A percentile compares a stretch with the other conserved stretches of the same genome.
These are phyloP conservation scores for Vigna radiata DNA, from an alignment of 306 rosid genomes.

Conservation along the genomic window DNA sequence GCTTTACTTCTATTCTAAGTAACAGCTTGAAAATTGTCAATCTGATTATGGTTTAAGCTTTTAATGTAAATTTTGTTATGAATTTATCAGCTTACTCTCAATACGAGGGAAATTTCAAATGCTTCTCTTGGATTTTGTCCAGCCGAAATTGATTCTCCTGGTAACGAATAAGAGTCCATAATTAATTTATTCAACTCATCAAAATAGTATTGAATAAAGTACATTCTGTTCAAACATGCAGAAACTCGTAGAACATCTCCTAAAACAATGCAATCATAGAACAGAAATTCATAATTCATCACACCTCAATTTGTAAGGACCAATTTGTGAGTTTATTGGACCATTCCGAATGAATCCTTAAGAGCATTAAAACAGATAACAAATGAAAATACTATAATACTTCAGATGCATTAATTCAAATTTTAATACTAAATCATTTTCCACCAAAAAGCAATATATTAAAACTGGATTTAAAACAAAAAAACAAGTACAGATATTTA, in stretches of 20 bases:
- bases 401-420: too few species aligned
- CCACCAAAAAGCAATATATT: background rate
- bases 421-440: too few species aligned
- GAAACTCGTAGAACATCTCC: constrained; percentile 83
- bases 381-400: too few species aligned
- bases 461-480: background rate
- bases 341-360: too few species aligned
- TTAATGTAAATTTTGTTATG: constrained; percentile 18
- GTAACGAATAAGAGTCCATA: constrained; percentile 45
- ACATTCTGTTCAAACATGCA: constrained; percentile 53
- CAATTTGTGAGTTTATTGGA: too few species aligned
- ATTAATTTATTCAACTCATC: constrained; percentile 23
- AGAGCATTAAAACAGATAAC: too few species aligned
- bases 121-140: constrained; percentile 80
- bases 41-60: constrained; percentile 2
- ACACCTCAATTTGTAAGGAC: too few species aligned
- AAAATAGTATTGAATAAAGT: constrained; percentile 20
- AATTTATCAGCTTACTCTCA: constrained; percentile 58
- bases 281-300: too few species aligned
- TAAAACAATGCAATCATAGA: constrained; percentile 31
- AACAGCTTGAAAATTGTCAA: constrained; percentile 5
- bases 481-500: background rate
- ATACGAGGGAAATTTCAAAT: constrained; percentile 76
- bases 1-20: too few species aligned
- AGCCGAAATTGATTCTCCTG: constrained; percentile 84